Evolutionary conservation across 2,329 filamentous ascomycete species (phyloP).

Genomic region (Cordyceps militaris): DNA sequence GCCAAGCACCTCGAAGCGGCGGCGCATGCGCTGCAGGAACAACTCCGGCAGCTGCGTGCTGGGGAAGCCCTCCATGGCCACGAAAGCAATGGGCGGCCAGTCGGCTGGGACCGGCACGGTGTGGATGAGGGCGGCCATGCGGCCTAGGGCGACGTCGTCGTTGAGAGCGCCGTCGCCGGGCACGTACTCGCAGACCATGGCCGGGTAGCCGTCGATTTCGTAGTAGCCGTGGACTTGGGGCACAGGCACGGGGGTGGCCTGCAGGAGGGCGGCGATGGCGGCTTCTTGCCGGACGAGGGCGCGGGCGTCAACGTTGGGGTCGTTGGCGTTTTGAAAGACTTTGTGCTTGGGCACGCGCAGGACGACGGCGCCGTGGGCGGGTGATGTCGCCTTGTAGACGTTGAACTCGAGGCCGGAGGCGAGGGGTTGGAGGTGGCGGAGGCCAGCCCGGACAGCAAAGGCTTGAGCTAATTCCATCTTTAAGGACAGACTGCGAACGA

Average conservation of each 20-base stretch:
- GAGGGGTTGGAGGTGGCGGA: constrained; percentile 10
- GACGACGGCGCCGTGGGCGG: constrained; percentile 10
- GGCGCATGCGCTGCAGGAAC: constrained; percentile 13
- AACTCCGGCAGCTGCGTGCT: not conserved
- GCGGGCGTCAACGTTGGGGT: constrained; percentile 13
- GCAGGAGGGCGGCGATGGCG: constrained; percentile 14
- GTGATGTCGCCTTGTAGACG: constrained; percentile 14
- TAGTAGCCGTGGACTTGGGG: constrained; percentile 6
- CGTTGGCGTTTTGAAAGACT: constrained; percentile 16
- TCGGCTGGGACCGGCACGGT: constrained; percentile 3
- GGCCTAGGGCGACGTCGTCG: constrained; percentile 12
- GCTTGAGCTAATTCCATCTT: constrained; percentile 11
- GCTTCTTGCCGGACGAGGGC: constrained; percentile 15
- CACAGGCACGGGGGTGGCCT: constrained; percentile 8
- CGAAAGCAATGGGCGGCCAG: constrained; percentile 11
- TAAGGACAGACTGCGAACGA: too few species aligned
- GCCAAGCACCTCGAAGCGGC: constrained; percentile 13
- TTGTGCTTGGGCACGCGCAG: constrained; percentile 13
- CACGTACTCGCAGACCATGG: constrained; percentile 16
- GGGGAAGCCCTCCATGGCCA: constrained; percentile 14
- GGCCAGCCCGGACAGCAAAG: constrained; percentile 9
- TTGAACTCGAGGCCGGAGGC: constrained; percentile 15
- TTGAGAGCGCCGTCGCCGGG: not conserved
- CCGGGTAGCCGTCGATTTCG: constrained; percentile 14
- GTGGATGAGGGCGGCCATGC: constrained; percentile 15